A percentile compares a stretch with the other conserved stretches of the same genome.
Evolutionary conservation across 192 early-diverging fungal genomes (phyloP).

Genomic region (Chytriomyces hyalinus): DNA sequence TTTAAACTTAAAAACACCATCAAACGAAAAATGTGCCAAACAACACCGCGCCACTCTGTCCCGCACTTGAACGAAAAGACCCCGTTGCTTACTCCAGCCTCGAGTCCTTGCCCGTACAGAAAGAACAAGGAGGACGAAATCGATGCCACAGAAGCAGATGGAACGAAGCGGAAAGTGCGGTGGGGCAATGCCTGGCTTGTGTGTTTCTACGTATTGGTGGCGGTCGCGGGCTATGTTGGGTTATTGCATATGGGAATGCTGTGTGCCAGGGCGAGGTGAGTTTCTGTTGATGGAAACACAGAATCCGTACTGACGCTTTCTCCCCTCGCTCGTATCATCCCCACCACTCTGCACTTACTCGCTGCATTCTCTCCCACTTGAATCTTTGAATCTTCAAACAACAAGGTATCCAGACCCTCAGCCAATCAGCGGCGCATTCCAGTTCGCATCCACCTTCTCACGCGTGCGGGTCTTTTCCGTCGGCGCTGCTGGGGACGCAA

Average conservation of each 20-base stretch:
- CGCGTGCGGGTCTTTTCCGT: not conserved
- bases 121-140: no score
- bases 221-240: not conserved
- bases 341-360: not conserved
- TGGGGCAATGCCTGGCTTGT: no score
- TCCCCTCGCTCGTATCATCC: not conserved
- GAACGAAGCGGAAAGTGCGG: no score
- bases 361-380: not conserved
- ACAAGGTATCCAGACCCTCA: conserved; percentile 1
- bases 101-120: no score
- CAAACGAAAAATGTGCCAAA: no score
- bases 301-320: no score
- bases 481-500: not conserved
- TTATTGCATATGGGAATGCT: not conserved
- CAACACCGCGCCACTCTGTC: no score
- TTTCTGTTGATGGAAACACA: not conserved
- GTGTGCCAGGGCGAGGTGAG: not conserved
- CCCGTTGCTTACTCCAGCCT: no score
- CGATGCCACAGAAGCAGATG: no score
- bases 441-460: not conserved
- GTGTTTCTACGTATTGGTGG: not conserved
- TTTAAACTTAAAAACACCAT: no score
- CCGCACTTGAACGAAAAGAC: no score
- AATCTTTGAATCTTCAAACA: not conserved
- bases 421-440: conserved; percentile 1